Evolutionary conservation across 2,329 filamentous ascomycete species (phyloP).

Genomic region (Emmonsiellopsis sp.): DNA sequence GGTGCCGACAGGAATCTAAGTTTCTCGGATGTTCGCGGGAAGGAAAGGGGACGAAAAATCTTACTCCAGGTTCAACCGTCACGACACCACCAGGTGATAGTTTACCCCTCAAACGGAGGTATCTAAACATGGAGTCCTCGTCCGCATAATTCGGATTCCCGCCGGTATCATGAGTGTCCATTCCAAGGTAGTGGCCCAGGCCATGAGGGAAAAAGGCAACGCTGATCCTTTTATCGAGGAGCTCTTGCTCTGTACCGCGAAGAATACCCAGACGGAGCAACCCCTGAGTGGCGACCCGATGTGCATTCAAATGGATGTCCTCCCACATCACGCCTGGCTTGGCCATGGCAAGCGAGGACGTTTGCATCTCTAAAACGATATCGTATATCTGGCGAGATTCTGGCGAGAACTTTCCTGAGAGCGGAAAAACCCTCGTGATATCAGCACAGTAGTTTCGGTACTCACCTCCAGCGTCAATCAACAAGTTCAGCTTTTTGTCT

Average conservation of each 20-base stretch:
- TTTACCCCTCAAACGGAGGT: constrained; percentile 67
- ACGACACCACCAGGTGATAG: constrained; percentile 74
- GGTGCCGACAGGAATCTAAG: background rate
- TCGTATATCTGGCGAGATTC: constrained; percentile 67
- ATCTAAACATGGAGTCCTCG: constrained; percentile 73
- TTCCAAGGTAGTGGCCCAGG: constrained; percentile 79
- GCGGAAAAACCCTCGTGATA: constrained; percentile 77
- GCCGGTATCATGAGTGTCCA: constrained; percentile 85
- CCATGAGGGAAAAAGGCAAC: constrained; percentile 89
- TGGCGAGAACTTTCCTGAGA: constrained; percentile 58
- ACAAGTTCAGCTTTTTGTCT: constrained; percentile 54
- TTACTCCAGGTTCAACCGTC: constrained; percentile 85
- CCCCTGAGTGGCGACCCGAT: constrained; percentile 60
- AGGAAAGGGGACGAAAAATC: constrained; percentile 17
- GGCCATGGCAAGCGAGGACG: constrained; percentile 58
- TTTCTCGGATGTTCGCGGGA: background rate
- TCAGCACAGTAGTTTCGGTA: constrained; percentile 80
- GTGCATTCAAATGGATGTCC: constrained; percentile 63
- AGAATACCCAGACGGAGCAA: constrained; percentile 65
- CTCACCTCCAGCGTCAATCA: constrained; percentile 82
- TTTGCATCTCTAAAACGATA: constrained; percentile 73
- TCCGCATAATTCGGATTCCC: constrained; percentile 66
- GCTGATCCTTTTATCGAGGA: constrained; percentile 69
- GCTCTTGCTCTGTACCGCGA: constrained; percentile 54
- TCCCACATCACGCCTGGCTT: constrained; percentile 61